Conservation (phyloP, 129 eudicot species). For the Pittosporum tobira region DNA sequence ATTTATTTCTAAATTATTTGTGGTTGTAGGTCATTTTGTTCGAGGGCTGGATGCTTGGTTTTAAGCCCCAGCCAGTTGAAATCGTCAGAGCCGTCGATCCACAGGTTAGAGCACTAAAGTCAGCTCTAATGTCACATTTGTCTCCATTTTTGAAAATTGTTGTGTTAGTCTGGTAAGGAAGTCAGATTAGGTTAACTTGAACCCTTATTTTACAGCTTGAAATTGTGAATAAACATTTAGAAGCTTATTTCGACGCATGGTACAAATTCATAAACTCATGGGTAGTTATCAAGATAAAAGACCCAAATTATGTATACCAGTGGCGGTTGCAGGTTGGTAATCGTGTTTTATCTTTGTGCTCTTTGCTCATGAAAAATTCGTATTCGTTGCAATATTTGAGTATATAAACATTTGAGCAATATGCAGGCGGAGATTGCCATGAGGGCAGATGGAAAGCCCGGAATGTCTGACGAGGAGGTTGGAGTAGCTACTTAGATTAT, state of each 20-base stretch:
- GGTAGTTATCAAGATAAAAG: conserved; percentile 88
- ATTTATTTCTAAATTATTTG: neutral
- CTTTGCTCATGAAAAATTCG: neutral
- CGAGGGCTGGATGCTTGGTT: conserved; percentile 99
- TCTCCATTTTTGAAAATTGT: neutral
- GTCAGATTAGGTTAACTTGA: neutral
- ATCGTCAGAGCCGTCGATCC: conserved; percentile 81
- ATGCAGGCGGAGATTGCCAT: conserved; percentile 91
- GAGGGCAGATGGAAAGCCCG: conserved; percentile 83
- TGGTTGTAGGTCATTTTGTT: conserved; percentile 52
- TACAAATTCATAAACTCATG: conserved; percentile 76
- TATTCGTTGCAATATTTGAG: conserved; percentile 1
- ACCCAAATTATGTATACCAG: conserved; percentile 79
- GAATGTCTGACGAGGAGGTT: conserved; percentile 97
- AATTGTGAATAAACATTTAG: conserved; percentile 60
- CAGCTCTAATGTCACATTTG: neutral
- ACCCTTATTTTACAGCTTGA: conserved; percentile 53
- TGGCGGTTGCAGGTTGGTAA: conserved; percentile 90
- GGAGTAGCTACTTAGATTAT: conserved; percentile 2
- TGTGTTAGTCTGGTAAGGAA: neutral
- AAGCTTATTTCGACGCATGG: conserved; percentile 86
- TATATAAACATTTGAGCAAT: conserved; percentile 6
- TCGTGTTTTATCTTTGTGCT: conserved; percentile 1
- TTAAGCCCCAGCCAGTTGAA: conserved; percentile 64
- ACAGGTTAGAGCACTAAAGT: conserved; percentile 50